Evolutionary conservation across 1,284 basidiomycete genomes (phyloP).

Genomic region (Boletus mariae): DNA sequence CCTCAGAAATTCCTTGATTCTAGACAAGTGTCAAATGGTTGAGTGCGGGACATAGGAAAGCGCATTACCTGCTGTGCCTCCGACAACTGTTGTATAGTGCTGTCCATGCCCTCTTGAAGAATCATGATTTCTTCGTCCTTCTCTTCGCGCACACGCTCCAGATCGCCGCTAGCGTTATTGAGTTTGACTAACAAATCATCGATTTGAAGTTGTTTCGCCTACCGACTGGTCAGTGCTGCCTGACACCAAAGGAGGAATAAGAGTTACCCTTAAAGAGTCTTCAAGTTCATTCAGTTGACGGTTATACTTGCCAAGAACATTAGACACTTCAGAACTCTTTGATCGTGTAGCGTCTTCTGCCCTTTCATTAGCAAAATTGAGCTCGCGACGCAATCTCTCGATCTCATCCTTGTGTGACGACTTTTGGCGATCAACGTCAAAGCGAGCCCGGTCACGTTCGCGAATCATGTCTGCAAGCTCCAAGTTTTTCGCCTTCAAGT

Average conservation of each 20-base stretch:
- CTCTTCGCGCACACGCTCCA: slow-evolving; percentile 85
- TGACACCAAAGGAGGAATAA: not conserved
- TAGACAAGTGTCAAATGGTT: slow-evolving; percentile 32
- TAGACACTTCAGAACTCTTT: slow-evolving; percentile 91
- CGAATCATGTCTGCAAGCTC: slow-evolving; percentile 99
- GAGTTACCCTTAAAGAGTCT: slow-evolving; percentile 81
- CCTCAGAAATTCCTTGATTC: slow-evolving; percentile 82
- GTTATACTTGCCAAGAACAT: slow-evolving; percentile 91
- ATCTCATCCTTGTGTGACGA: slow-evolving; percentile 94
- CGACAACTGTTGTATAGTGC: slow-evolving; percentile 85
- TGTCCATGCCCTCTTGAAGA: slow-evolving; percentile 95
- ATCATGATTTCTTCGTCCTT: slow-evolving; percentile 97
- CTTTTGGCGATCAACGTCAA: slow-evolving; percentile 95
- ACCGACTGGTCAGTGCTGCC: slow-evolving; percentile 15
- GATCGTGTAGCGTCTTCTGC: slow-evolving; percentile 91
- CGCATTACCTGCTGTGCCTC: slow-evolving; percentile 76
- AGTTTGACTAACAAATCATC: slow-evolving; percentile 85
- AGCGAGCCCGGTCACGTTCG: slow-evolving; percentile 93
- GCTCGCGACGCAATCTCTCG: slow-evolving; percentile 89
- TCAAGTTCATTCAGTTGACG: slow-evolving; percentile 94
- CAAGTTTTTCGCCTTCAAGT: slow-evolving; percentile 96
- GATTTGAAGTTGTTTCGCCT: slow-evolving; percentile 93
- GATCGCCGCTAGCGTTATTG: slow-evolving; percentile 69
- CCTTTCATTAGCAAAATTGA: slow-evolving; percentile 96
- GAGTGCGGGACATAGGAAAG: not conserved